phyloP scores from a whole-genome alignment of 164 flowering plant genomes.

The Pachysandra terminalis region DNA sequence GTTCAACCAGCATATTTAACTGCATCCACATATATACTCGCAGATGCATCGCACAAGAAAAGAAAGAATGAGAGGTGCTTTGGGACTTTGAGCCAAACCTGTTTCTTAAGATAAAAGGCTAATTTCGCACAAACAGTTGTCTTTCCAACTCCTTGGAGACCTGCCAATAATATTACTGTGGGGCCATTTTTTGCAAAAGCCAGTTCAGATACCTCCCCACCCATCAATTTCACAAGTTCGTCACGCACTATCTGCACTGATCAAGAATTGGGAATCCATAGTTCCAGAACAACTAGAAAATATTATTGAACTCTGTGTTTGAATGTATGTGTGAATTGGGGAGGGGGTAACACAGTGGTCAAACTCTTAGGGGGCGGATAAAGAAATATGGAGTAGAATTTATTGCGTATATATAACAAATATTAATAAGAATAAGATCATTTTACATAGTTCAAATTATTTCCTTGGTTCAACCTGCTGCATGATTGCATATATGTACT shows the following conservation, averaged over 20 bases:
- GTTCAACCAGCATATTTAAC: neutral
- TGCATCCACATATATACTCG: too few species aligned
- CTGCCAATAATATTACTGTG: constrained; percentile 87
- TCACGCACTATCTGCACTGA: constrained; percentile 71
- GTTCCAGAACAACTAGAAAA: neutral
- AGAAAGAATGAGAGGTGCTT: neutral
- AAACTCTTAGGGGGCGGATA: too few species aligned
- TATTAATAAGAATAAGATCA: neutral
- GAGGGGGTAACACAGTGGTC: too few species aligned
- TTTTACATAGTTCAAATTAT: neutral
- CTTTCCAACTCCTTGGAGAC: constrained; percentile 99
- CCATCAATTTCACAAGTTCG: constrained; percentile 95
- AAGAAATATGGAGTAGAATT: neutral
- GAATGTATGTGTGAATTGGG: too few species aligned
- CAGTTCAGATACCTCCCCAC: constrained; percentile 96
- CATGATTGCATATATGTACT: neutral
- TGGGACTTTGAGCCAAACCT: constrained; percentile 31
- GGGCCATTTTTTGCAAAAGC: constrained; percentile 79
- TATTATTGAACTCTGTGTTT: too few species aligned
- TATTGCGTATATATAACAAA: neutral
- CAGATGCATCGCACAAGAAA: too few species aligned
- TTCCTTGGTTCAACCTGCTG: neutral
- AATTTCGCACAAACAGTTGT: constrained; percentile 95
- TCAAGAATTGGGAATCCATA: neutral
- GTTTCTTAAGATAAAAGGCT: constrained; percentile 89